Base-by-base conservation (phyloP, 2,329 filamentous ascomycete genomes). In the Cercospora janseana region DNA sequence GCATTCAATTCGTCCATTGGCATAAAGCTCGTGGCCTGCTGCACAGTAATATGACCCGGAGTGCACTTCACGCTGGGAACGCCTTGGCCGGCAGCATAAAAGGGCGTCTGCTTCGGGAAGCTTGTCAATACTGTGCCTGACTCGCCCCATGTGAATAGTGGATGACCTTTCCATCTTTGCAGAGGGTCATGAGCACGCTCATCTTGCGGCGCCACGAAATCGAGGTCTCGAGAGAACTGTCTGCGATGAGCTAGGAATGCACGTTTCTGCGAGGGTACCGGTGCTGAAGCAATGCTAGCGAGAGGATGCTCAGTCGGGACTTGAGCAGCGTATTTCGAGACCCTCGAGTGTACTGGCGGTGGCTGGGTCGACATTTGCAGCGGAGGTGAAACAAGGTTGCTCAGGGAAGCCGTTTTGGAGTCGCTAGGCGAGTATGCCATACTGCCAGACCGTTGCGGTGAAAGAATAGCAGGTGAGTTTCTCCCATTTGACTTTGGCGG, bases 141-240 rank as follows among this genome's bases (percentile, higher is more conserved):
- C 41, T 94, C 83, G 2, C 89, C 90, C 85, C 94, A 98, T 1
- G 80, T 81, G 63, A 97, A 85, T 9, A 95, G 79, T 0, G 94
- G 93, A 9, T 82, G 80, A 3, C 94, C 94, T 70, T 87, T 90
- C 93, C 93, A 98, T 58, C 93, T 79, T 66, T 95, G 80, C 5
- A 98, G 74, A 2, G 85, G 82, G 70, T 98, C 93, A 13, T 82
- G 71, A 62, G 75, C 72, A 28, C 75, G 74, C 38, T 79, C 80
- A 52, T 77, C 81, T 40, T 71, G 72, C 3, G 81, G 82, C 4
- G 72, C 60, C 44, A 83, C 77, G 53, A 80, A 83, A 15, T 77
- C 72, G 12, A 81, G 68, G 18, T 78, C 73, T 20, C 74, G 70
- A 10, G 75, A 76, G 32, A 74, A 69, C 37, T 74, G 70, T 28